These are phyloP conservation scores for Venturia aucupariae DNA, from an alignment of 2,329 filamentous ascomycete species.

Conservation along the genomic window DNA sequence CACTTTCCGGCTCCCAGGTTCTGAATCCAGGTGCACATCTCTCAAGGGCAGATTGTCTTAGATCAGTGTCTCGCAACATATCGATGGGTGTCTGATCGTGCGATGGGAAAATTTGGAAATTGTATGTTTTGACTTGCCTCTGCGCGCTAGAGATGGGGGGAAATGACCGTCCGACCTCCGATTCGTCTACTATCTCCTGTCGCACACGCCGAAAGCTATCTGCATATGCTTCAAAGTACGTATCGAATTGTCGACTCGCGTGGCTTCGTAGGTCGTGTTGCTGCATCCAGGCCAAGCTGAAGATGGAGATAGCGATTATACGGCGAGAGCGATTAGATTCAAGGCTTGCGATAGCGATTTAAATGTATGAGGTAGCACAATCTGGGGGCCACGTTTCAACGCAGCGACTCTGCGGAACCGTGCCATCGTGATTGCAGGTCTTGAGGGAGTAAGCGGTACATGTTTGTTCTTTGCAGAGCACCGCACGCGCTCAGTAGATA, in stretches of 20 bases:
- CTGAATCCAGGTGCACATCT: too few species aligned
- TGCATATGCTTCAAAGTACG: not conserved
- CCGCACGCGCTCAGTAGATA: not conserved
- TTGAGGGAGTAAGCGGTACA: not conserved
- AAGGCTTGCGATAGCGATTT: not conserved
- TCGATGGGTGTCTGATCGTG: not conserved
- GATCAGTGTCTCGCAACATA: not conserved
- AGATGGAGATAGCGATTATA: not conserved
- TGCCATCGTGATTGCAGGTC: not conserved
- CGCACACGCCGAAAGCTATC: not conserved
- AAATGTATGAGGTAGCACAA: not conserved
- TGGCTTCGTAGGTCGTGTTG: not conserved
- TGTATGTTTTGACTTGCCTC: not conserved
- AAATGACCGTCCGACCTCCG: not conserved
- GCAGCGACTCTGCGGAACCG: not conserved
- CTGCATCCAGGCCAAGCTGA: not conserved
- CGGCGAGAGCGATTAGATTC: not conserved
- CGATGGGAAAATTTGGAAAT: not conserved
- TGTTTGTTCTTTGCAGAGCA: not conserved
- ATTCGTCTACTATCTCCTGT: not conserved
- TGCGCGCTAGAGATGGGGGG: not conserved
- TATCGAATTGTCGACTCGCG: not conserved
- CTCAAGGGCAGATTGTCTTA: not conserved
- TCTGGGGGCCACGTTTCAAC: not conserved
- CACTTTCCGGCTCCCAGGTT: too few species aligned